Base-by-base conservation (phyloP, 176 grass and related monocot genomes). In the Carex myosuroides region DNA sequence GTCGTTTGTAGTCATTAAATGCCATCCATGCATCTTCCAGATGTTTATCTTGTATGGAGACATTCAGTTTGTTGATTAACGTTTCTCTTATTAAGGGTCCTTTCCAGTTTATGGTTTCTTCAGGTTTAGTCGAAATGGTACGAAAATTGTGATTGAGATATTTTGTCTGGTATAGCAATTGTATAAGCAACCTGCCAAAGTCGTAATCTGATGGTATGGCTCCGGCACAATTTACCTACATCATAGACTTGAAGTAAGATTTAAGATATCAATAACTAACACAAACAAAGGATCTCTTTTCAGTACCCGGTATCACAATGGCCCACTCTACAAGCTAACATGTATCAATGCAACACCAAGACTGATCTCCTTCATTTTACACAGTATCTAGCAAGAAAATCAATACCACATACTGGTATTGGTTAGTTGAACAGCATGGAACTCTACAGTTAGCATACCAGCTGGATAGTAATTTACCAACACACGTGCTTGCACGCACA, bases 1-100 rank as follows among this genome's bases (percentile, higher is more conserved):
- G 55, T 59, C 14, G 88, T 88, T 87, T 94, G 87, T 91, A 94
- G 82, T 89, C 68, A 76, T 81, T 59, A 0, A 98, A 94, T 71
- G 92, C 69, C 32, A 85, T 91, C 86, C 94, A 85, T 5, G 88
- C 92, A 56, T 98, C 87, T 0, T 94, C 86, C 0, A 90, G 24
- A 70, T 83, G 84, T 67, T 90, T 88, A 84, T 91, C 82, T 65
- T 93, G 85, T 79, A 98, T 69, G 81, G 84, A 79, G 60, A 29
- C 11, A 30, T 92, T 73, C 1, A 97, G 64, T 20, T 81, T 97
- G 81, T 85, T 90, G 64, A 89, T 26, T 18, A 98, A 73, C 5
- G 87, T 87, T 68, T 91, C 90, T 52, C 84, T 85, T 55, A 91
- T 88, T 5, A 89, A 90, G 1, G 76, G 79, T 42, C 79, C 81